phyloP scores from a whole-genome alignment of 441 rosid genomes.

The Capsella rubella region DNA sequence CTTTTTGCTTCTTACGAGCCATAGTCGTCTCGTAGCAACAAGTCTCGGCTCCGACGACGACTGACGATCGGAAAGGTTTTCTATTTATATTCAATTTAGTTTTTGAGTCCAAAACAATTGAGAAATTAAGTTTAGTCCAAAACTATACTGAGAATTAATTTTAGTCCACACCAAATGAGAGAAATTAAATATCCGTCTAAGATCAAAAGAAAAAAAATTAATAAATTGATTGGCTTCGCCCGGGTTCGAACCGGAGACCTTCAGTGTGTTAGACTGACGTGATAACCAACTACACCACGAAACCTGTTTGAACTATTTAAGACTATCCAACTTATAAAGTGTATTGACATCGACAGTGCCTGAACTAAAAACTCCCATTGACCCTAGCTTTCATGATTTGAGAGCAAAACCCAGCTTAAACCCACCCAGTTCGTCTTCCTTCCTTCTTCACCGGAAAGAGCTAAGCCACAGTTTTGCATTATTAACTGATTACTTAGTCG shows the following conservation, averaged over 20 bases:
- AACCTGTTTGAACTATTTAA: background rate
- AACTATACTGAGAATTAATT: too few relatives aligned
- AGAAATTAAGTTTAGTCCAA: too few relatives aligned
- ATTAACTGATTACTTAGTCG: background rate
- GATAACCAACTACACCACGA: constrained; percentile 99
- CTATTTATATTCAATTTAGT: too few relatives aligned
- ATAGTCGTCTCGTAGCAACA: too few relatives aligned
- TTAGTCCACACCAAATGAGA: too few relatives aligned
- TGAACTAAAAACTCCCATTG: background rate
- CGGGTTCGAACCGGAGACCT: constrained; percentile 96
- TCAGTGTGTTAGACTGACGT: constrained; percentile 99
- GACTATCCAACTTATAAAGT: too few relatives aligned
- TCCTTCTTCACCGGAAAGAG: constrained; percentile 1
- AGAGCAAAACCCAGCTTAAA: constrained; percentile 43
- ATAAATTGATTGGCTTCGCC: constrained; percentile 62
- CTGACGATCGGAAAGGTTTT: too few relatives aligned
- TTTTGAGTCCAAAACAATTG: too few relatives aligned
- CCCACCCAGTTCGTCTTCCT: constrained; percentile 29
- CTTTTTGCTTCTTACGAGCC: too few relatives aligned
- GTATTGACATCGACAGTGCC: too few relatives aligned
- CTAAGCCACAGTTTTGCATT: background rate
- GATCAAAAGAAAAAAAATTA: background rate
- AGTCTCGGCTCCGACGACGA: too few relatives aligned
- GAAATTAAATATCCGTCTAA: too few relatives aligned
- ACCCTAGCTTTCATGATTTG: background rate